Evolutionary conservation across 2,329 filamentous ascomycete species (phyloP).

Genomic region (Fusarium sp.): DNA sequence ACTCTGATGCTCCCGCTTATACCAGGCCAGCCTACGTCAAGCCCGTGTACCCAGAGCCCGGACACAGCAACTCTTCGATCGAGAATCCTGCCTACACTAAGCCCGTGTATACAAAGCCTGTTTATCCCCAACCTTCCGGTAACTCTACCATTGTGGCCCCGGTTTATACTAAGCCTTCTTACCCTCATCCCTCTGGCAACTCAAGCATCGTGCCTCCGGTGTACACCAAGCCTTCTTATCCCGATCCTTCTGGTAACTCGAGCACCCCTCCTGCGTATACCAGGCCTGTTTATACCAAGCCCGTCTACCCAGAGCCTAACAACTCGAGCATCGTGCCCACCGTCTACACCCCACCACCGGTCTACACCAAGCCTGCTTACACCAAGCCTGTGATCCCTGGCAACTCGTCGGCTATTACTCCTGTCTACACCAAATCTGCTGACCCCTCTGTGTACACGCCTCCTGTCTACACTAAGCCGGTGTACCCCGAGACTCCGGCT

Average conservation of each 20-base stretch:
- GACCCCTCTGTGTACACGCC: constrained; percentile 16
- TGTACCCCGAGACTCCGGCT: background rate
- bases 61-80: constrained; percentile 21
- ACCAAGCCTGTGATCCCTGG: constrained; percentile 2
- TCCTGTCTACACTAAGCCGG: constrained; percentile 20
- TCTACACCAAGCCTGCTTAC: background rate
- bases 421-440: constrained; percentile 18
- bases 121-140: constrained; percentile 3
- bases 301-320: constrained; percentile 2
- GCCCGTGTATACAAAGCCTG: constrained; percentile 21
- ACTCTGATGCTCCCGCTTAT: constrained; percentile 10
- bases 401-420: constrained; percentile 16
- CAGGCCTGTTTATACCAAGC: constrained; percentile 4
- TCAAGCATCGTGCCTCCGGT: background rate
- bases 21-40: constrained; percentile 15
- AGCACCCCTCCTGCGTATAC: background rate
- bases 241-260: background rate
- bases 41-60: constrained; percentile 20
- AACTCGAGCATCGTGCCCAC: background rate
- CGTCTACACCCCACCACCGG: background rate
- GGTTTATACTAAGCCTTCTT: constrained; percentile 4
- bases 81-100: constrained; percentile 16
- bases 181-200: background rate
- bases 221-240: background rate
- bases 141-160: constrained; percentile 11